These are phyloP conservation scores for Trypanosoma boissoni DNA, from an alignment of 208 protist species.

Conservation along the genomic window DNA sequence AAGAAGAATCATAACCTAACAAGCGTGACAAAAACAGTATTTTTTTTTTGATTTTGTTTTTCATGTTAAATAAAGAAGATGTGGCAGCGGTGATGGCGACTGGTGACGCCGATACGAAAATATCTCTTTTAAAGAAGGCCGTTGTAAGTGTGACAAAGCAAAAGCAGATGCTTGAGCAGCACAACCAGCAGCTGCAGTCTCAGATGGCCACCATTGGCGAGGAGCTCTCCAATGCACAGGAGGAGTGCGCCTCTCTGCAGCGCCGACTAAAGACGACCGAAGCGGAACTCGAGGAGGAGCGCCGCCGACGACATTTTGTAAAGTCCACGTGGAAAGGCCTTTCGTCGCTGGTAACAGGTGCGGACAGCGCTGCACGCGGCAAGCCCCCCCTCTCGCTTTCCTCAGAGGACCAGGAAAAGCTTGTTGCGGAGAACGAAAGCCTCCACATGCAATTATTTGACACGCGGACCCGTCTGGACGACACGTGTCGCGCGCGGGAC, in stretches of 20 bases:
- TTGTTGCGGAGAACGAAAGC: slow-evolving; percentile 65
- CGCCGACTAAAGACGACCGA: slow-evolving; percentile 42
- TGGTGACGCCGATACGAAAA: slow-evolving; percentile 74
- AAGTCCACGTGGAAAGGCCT: slow-evolving; percentile 50
- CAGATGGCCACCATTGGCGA: slow-evolving; percentile 38
- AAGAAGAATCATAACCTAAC: too few relatives aligned
- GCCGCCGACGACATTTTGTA: slow-evolving; percentile 51
- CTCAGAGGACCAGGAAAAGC: slow-evolving; percentile 58
- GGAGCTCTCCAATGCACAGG: slow-evolving; percentile 42
- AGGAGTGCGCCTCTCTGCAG: slow-evolving; percentile 41
- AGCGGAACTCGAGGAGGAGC: slow-evolving; percentile 41
- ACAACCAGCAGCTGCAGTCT: slow-evolving; percentile 46
- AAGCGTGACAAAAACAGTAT: too few relatives aligned
- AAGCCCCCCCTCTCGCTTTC: slow-evolving; percentile 29
- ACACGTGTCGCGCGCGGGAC: slow-evolving; percentile 23
- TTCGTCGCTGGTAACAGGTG: slow-evolving; percentile 59
- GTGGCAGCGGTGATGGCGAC: slow-evolving; percentile 71
- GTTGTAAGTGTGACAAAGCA: slow-evolving; percentile 80
- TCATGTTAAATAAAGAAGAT: slow-evolving; percentile 50
- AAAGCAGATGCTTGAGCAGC: slow-evolving; percentile 67
- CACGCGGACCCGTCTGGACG: slow-evolving; percentile 44
- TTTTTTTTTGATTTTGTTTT: too few relatives aligned
- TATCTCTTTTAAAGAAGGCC: slow-evolving; percentile 78
- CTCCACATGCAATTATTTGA: slow-evolving; percentile 69
- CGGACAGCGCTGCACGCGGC: slow-evolving; percentile 25